These are phyloP conservation scores for Sabuloglossum arenarium DNA, from an alignment of 495 filamentous ascomycete species.

Conservation along the genomic window DNA sequence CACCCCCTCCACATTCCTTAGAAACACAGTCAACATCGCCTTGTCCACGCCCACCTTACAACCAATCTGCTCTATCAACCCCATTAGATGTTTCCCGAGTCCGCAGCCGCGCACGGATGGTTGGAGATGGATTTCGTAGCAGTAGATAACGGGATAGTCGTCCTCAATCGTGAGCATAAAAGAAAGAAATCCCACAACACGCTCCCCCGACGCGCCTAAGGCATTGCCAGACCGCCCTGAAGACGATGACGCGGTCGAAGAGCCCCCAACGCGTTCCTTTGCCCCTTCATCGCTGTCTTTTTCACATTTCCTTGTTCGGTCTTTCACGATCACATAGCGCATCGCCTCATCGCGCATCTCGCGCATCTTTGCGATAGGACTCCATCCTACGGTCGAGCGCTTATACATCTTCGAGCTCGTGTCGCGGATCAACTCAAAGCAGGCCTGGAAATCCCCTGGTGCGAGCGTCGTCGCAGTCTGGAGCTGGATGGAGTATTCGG, in stretches of 20 bases:
- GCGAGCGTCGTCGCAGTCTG: conserved; percentile 17
- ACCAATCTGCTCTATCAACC: conserved; percentile 13
- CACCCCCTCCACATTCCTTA: conserved; percentile 36
- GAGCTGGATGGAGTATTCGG: not conserved
- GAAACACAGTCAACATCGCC: conserved; percentile 72
- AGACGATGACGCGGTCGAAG: conserved; percentile 24
- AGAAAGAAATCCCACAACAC: conserved; percentile 46
- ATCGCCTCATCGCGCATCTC: conserved; percentile 57
- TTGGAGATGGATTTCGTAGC: conserved; percentile 70
- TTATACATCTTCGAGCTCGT: conserved; percentile 50
- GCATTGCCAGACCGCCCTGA: no score
- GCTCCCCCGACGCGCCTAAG: not conserved
- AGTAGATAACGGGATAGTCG: conserved; percentile 52
- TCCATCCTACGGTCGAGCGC: conserved; percentile 45
- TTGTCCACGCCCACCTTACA: conserved; percentile 31
- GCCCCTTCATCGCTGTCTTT: not conserved
- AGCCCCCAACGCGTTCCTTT: conserved; percentile 29
- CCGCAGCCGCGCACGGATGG: conserved; percentile 28
- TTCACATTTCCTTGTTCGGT: not conserved
- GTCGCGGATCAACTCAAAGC: conserved; percentile 48
- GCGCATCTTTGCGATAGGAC: conserved; percentile 37
- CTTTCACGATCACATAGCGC: conserved; percentile 17
- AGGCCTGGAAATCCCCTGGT: conserved; percentile 33
- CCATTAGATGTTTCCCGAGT: conserved; percentile 18
- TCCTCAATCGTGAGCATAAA: conserved; percentile 74